Evolutionary conservation across 2,329 filamentous ascomycete species (phyloP), one percentile per base, ranked within the genome.

Genomic region (Malbranchea zuffiana): DNA sequence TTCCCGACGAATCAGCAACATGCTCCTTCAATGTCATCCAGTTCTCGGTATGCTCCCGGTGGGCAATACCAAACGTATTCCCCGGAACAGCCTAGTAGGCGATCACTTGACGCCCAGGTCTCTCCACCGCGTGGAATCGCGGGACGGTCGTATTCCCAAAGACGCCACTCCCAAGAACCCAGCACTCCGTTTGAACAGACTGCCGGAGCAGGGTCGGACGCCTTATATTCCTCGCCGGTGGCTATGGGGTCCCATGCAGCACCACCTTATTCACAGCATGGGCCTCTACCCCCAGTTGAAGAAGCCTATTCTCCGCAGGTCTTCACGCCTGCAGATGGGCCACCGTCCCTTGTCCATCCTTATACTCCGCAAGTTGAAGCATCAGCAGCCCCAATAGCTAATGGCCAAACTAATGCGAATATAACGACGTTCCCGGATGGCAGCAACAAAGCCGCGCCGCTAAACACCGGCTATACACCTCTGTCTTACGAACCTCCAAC

Each of bases 41-140:
- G 54, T 41, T 65, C 64, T 34, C 57, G 61, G 30, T 67, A 68
- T 49, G 57, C 63, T 29, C 62, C 65, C 6, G 55, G 51, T 24
- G 57, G 50, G 32, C 56, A 64, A 29, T 65, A 68, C 45, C 62
- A 65, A 3, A 61, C 68, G 3, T 66, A 62, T 39, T 63, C 71
- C 5, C 63, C 68, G 7, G 71, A 74, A 39, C 65, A 71, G 42
- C 58, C 60, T 31, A 62, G 64, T 37, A 60, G 66, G 34, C 66
- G 67, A 33, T 71, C 69, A 8, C 53, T 71, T 29, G 62, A 69
- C 36, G 59, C 60, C 4, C 63, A 66, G 44, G 53, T 61, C 44
- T 65, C 62, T 10, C 50, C 56, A 29, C 59, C 63, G 2, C 56
- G 53, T 32, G 53, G 53, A 20, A 46, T 53, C 32, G 40, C 43